Evolutionary conservation across 768 basidiomycete genomes (phyloP).

Genomic region (Sporobolomyces phaffii): DNA sequence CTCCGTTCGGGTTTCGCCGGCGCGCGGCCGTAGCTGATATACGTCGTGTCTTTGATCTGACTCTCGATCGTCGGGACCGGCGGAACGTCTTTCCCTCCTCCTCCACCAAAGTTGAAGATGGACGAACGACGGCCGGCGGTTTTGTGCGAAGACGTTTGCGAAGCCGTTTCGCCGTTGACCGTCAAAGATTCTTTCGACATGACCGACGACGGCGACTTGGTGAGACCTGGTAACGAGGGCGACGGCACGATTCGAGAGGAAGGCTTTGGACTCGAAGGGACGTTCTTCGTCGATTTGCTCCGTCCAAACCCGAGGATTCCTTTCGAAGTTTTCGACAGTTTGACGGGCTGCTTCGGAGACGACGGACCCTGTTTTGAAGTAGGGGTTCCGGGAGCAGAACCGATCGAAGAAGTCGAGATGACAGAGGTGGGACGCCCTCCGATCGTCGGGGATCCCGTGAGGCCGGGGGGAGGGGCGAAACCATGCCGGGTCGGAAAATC

Average conservation of each 20-base stretch:
- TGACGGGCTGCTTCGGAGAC: not conserved
- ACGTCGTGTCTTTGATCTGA: slow-evolving; percentile 20
- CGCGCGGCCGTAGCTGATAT: slow-evolving; percentile 8
- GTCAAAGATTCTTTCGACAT: not conserved
- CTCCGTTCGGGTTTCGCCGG: not conserved
- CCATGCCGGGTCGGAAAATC: not conserved
- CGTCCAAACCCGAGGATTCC: slow-evolving; percentile 2
- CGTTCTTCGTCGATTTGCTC: not conserved
- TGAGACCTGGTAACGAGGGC: not conserved
- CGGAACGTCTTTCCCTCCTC: not conserved
- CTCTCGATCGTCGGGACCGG: slow-evolving; percentile 17
- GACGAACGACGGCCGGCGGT: slow-evolving; percentile 2
- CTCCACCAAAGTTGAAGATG: slow-evolving; percentile 10
- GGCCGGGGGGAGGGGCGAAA: slow-evolving; percentile 11
- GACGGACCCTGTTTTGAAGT: not conserved
- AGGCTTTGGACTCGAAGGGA: not conserved
- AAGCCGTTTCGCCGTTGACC: not conserved
- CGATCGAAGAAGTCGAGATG: not conserved
- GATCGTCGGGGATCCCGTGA: not conserved
- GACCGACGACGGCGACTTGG: not conserved
- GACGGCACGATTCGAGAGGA: not conserved
- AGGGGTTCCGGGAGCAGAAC: not conserved
- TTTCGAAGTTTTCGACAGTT: slow-evolving; percentile 2
- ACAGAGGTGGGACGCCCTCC: not conserved
- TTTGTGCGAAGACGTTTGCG: slow-evolving; percentile 3